Conservation (phyloP, 306 rosid species). For the Parietaria judaica region DNA sequence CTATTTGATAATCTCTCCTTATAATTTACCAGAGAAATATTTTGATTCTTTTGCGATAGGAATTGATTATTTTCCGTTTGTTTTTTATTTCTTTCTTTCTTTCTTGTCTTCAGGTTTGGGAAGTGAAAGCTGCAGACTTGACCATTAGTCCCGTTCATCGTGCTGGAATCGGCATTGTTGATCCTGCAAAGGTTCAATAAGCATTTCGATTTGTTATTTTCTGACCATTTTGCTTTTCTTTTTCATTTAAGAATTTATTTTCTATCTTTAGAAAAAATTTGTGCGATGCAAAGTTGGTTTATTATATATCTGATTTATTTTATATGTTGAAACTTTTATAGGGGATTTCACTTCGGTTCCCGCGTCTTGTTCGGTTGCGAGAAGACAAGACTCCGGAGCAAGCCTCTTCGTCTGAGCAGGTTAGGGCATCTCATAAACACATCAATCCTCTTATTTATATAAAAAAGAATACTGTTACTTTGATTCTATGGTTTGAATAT, state of each 20-base stretch:
- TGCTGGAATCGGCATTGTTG: constrained; percentile 82
- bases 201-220: not conserved
- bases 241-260: not conserved
- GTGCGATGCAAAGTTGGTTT: constrained; percentile 6
- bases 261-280: constrained; percentile 1
- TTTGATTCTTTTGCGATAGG: too few species aligned
- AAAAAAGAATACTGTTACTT: too few species aligned
- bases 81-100: not conserved
- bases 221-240: not conserved
- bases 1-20: not conserved
- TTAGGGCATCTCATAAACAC: constrained; percentile 13
- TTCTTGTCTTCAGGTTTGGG: constrained; percentile 64
- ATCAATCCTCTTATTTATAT: not conserved
- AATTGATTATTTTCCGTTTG: not conserved
- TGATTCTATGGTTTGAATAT: not conserved
- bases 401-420: constrained; percentile 80
- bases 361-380: constrained; percentile 65
- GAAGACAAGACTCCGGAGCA: constrained; percentile 81
- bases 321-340: constrained; percentile 3
- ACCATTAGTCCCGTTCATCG: constrained; percentile 89
- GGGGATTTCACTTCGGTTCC: constrained; percentile 95
- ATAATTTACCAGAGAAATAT: too few species aligned
- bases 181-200: constrained; percentile 54
- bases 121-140: constrained; percentile 93
- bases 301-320: constrained; percentile 12